A percentile compares a stretch with the other conserved stretches of the same genome.
These are phyloP conservation scores for Termitomyces sp. DNA, from an alignment of 768 basidiomycete genomes.

Conservation along the genomic window DNA sequence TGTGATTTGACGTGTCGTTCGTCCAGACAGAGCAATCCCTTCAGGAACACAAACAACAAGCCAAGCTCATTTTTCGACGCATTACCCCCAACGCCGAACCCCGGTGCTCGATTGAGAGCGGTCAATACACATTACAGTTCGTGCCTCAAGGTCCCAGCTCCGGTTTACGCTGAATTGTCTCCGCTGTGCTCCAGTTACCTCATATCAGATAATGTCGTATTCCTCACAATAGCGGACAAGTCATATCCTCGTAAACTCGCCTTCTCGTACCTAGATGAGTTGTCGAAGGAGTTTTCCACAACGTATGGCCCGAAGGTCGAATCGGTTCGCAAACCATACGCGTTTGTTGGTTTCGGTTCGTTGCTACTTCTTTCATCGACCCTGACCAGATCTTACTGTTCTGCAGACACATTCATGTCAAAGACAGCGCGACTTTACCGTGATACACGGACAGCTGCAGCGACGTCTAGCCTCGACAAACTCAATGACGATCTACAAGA, in stretches of 20 bases:
- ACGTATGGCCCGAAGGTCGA: conserved; percentile 95
- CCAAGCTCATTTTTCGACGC: conserved; percentile 93
- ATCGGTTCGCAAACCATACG: conserved; percentile 91
- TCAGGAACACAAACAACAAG: conserved; percentile 97
- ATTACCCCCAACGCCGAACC: conserved; percentile 94
- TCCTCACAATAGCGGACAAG: conserved; percentile 92
- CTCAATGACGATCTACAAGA: conserved; percentile 96
- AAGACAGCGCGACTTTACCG: conserved; percentile 94
- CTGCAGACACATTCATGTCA: conserved; percentile 93
- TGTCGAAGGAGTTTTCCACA: conserved; percentile 91
- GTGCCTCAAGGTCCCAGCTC: conserved; percentile 24
- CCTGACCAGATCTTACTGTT: neutral
- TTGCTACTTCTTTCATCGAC: conserved; percentile 7
- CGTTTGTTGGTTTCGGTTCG: conserved; percentile 96
- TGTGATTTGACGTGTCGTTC: conserved; percentile 11
- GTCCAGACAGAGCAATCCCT: conserved; percentile 84
- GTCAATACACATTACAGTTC: conserved; percentile 92
- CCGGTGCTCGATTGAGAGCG: conserved; percentile 94
- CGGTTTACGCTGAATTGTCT: conserved; percentile 5
- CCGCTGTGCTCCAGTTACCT: conserved; percentile 64
- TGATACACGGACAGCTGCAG: conserved; percentile 83
- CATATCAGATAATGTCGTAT: conserved; percentile 90
- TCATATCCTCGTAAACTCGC: conserved; percentile 96
- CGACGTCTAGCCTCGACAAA: conserved; percentile 70
- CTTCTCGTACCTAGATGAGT: conserved; percentile 95